phyloP scores from a whole-genome alignment of 2,329 filamentous ascomycete species.

The Exophiala xenobiotica region DNA sequence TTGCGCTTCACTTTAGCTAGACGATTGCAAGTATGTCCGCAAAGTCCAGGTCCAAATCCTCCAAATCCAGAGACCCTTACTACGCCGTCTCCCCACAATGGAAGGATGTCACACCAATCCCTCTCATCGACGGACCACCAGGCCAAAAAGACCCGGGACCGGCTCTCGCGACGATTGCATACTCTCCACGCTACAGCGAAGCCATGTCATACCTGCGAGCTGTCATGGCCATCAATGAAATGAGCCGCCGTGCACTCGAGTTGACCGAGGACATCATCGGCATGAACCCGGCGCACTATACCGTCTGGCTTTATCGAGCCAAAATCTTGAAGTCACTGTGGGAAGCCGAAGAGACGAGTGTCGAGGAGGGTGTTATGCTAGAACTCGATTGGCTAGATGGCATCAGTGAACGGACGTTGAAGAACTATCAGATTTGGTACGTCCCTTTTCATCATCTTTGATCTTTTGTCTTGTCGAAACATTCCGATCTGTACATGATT shows the following conservation, averaged over 20 bases:
- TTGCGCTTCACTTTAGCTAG: not conserved
- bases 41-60: constrained; percentile 26
- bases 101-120: constrained; percentile 81
- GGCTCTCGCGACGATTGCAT: constrained; percentile 89
- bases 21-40: not conserved
- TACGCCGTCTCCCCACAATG: constrained; percentile 71
- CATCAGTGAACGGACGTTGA: constrained; percentile 78
- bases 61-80: constrained; percentile 26
- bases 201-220: constrained; percentile 91
- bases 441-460: not conserved
- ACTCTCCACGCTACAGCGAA: constrained; percentile 84
- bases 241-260: constrained; percentile 71
- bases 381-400: constrained; percentile 86
- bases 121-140: constrained; percentile 69
- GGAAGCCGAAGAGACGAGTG: constrained; percentile 37
- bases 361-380: constrained; percentile 48
- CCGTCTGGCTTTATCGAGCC: constrained; percentile 95
- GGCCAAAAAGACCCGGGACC: constrained; percentile 36
- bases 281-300: constrained; percentile 97
- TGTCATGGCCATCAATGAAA: constrained; percentile 85
- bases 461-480: too few relatives aligned
- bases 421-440: constrained; percentile 98
- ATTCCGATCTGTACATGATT: too few relatives aligned
- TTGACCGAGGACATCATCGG: constrained; percentile 87
- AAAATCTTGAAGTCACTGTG: constrained; percentile 63